Percentiles rank a stretch among this genome's conserved stretches.
phyloP scores from a whole-genome alignment of 345 rosid genomes.

The Gossypium mustelinum region DNA sequence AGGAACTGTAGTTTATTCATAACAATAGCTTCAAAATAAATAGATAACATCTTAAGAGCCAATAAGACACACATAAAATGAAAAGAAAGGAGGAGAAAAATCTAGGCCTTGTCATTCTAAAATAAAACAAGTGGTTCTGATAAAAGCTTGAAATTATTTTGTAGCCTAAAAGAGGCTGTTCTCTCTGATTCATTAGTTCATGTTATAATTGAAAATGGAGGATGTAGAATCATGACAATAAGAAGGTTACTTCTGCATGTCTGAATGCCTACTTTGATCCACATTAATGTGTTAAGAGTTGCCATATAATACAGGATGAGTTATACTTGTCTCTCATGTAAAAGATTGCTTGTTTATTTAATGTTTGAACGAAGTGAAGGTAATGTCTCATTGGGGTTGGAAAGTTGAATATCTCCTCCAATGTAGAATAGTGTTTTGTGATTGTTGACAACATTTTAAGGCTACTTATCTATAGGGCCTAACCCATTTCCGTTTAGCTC shows the following conservation, averaged over 20 bases:
- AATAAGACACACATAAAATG: neutral
- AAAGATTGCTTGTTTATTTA: neutral
- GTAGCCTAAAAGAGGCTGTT: neutral
- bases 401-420: neutral
- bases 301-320: neutral
- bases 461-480: neutral
- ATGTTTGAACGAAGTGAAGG: neutral
- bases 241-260: slow-evolving; percentile 4
- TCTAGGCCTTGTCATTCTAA: neutral
- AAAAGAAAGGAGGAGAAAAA: neutral
- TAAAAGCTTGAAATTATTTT: neutral
- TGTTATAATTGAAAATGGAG: neutral
- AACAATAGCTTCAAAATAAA: neutral
- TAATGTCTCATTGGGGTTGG: neutral
- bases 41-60: neutral
- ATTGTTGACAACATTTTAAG: neutral
- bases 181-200: neutral
- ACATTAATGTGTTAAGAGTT: neutral
- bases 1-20: neutral
- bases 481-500: neutral
- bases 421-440: neutral
- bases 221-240: neutral
- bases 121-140: neutral
- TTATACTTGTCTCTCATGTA: neutral
- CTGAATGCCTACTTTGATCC: neutral